These are phyloP conservation scores for Penicillium sp. DNA, from an alignment of 2,329 filamentous ascomycete species.

Conservation along the genomic window DNA sequence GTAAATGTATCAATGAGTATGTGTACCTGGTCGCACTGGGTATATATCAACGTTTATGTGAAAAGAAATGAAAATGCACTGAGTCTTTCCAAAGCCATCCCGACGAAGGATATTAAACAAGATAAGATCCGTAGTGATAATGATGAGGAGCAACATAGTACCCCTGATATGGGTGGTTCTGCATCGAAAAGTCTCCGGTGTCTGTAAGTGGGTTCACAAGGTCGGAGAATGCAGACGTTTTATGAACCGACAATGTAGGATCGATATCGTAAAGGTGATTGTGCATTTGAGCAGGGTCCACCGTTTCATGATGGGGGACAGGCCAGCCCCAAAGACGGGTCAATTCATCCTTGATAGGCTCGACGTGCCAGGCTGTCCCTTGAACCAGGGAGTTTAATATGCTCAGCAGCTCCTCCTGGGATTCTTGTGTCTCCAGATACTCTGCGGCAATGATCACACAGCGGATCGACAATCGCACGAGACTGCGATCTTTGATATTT, in stretches of 20 bases:
- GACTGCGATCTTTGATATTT: slow-evolving; percentile 76
- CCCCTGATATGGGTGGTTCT: slow-evolving; percentile 77
- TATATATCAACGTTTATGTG: too few species aligned
- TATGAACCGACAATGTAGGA: slow-evolving; percentile 26
- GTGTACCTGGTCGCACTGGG: too few species aligned
- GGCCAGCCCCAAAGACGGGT: slow-evolving; percentile 75
- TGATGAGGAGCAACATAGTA: slow-evolving; percentile 69
- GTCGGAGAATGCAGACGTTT: slow-evolving; percentile 33
- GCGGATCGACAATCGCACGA: slow-evolving; percentile 74
- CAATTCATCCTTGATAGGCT: slow-evolving; percentile 68
- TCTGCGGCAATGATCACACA: slow-evolving; percentile 75
- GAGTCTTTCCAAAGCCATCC: too few species aligned
- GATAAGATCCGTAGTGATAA: slow-evolving; percentile 26
- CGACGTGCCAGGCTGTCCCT: slow-evolving; percentile 75
- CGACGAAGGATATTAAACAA: too few species aligned
- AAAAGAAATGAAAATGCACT: too few species aligned
- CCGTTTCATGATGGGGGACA: slow-evolving; percentile 33
- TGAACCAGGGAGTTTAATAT: slow-evolving; percentile 73
- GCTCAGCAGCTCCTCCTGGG: slow-evolving; percentile 76
- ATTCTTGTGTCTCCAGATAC: slow-evolving; percentile 63
- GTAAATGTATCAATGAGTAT: too few species aligned
- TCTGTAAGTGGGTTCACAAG: slow-evolving; percentile 69
- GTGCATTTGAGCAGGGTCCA: slow-evolving; percentile 21
- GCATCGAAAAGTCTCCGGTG: slow-evolving; percentile 70
- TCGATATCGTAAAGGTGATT: slow-evolving; percentile 20